Evolutionary conservation across 2,329 filamentous ascomycete species (phyloP), one percentile per base, ranked within the genome.

Genomic region (Aspergillus brunneoviolaceus): DNA sequence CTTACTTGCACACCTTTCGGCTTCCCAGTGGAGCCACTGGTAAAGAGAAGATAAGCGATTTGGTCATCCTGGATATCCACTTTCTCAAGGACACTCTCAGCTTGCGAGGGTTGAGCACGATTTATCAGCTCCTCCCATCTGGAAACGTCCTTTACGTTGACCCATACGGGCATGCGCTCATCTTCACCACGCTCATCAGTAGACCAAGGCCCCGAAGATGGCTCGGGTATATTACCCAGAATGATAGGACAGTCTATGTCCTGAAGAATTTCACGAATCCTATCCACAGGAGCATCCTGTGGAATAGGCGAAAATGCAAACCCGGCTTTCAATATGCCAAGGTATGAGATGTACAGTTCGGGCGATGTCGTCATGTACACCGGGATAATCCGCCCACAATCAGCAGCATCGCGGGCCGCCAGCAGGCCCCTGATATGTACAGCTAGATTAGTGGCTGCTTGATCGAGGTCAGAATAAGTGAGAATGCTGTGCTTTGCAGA

Each of bases 261-360:
- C 49, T 62, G 60, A 19, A 76, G 59, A 11, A 76, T 67, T 25
- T 70, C 69, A 7, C 45, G 51, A 2, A 70, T 60, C 42, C 73
- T 64, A 39, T 71, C 68, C 11, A 51, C 51, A 2, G 76, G 75
- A 0, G 70, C 72, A 50, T 78, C 75, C 31, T 73, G 65, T 0
- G 75, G 72, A n/a, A 78, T 65, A 1, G 76, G 76, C 51, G 67
- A 77, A 57, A 77, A 77, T 9, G 74, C 72, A 35, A 69, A 60
- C 23, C 74, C 75, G 14, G 74, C 70, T 59, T 77, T 77, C 14
- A 77, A 63, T 59, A 69, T 62, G 21, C 65, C 75, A 7, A 77
- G 68, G 52, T 76, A 77, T 14, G 72, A 69, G 25, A 75, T 69
- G 57, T 77, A 78, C 3, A 78, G 68, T 61, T 76, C 76, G 0